A percentile compares a stretch with the other conserved stretches of the same genome.
These are phyloP conservation scores for Acanthamoeba rhysodes DNA, from an alignment of 208 protist genomes.

Conservation along the genomic window DNA sequence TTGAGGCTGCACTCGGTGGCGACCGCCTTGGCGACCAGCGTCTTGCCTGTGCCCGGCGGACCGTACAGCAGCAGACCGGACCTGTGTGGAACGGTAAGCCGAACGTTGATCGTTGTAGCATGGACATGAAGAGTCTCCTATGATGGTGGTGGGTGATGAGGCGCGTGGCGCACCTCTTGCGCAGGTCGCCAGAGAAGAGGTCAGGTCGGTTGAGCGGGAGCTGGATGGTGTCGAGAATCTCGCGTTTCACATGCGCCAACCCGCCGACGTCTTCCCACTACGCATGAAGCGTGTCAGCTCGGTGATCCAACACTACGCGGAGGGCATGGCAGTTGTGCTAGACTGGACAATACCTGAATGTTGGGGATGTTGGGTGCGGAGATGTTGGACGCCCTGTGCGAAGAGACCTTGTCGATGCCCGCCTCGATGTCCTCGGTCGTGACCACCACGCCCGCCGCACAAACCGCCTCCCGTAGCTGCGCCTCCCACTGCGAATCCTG, in stretches of 20 bases:
- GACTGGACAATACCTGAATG: background rate
- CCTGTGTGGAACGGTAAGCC: background rate
- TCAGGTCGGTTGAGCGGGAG: conserved; percentile 95
- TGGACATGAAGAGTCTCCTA: too few relatives aligned
- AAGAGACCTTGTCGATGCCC: conserved; percentile 77
- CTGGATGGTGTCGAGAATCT: conserved; percentile 96
- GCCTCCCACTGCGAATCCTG: background rate
- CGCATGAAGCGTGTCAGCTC: background rate
- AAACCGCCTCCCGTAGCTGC: conserved; percentile 22
- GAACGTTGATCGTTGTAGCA: background rate
- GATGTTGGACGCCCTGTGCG: conserved; percentile 77
- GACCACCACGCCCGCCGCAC: conserved; percentile 72
- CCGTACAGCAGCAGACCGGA: conserved; percentile 76
- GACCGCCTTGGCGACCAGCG: conserved; percentile 90
- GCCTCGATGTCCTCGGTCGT: conserved; percentile 77
- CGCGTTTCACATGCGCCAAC: conserved; percentile 94
- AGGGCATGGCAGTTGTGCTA: too few relatives aligned
- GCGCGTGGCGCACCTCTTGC: conserved; percentile 1
- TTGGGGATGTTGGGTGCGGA: conserved; percentile 77
- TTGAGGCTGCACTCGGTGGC: conserved; percentile 87
- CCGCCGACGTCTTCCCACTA: conserved; percentile 93
- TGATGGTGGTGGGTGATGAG: too few relatives aligned
- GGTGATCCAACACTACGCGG: too few relatives aligned
- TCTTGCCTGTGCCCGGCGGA: conserved; percentile 86
- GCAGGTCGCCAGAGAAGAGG: conserved; percentile 91